Percentiles rank a stretch among this genome's conserved stretches.
Evolutionary conservation across 2,329 filamentous ascomycete genomes (phyloP).

Genomic region (Teratosphaeria pseudoeucalypti): DNA sequence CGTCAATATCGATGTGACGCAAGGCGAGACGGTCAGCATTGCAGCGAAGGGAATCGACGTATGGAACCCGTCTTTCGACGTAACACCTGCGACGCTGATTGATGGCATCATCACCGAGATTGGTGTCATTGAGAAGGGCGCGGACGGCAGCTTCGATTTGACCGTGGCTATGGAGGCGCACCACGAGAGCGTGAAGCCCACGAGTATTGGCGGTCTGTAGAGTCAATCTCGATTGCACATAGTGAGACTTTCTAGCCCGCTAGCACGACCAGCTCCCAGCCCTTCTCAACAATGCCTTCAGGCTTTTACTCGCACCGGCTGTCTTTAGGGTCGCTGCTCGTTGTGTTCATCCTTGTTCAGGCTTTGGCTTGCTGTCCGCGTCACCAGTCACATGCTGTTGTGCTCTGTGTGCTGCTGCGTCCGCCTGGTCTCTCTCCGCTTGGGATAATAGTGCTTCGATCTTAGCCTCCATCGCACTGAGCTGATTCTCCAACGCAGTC

Average conservation of each 20-base stretch:
- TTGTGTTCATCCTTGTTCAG: not conserved
- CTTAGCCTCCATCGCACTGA: slow-evolving; percentile 44
- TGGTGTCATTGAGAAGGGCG: slow-evolving; percentile 70
- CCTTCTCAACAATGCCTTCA: not conserved
- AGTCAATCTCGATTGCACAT: not conserved
- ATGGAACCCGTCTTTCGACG: slow-evolving; percentile 96
- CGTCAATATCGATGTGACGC: slow-evolving; percentile 51
- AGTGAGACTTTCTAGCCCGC: not conserved
- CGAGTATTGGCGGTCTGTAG: slow-evolving; percentile 21
- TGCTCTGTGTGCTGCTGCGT: slow-evolving; percentile 6
- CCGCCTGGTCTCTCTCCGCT: slow-evolving; percentile 33
- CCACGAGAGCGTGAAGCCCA: slow-evolving; percentile 25
- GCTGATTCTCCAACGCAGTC: slow-evolving; percentile 43
- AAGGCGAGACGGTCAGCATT: slow-evolving; percentile 64
- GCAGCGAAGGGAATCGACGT: slow-evolving; percentile 68
- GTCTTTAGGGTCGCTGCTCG: not conserved
- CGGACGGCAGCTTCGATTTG: slow-evolving; percentile 55
- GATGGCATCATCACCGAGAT: slow-evolving; percentile 91
- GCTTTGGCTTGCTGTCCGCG: slow-evolving; percentile 1
- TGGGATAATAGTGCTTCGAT: slow-evolving; percentile 44
- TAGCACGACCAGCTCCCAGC: not conserved
- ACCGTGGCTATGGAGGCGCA: slow-evolving; percentile 22
- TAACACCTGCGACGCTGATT: slow-evolving; percentile 79
- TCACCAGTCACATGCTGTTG: not conserved
- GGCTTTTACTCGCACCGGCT: not conserved